phyloP scores from a whole-genome alignment of 805 yeast species.

The Millerago galiae region DNA sequence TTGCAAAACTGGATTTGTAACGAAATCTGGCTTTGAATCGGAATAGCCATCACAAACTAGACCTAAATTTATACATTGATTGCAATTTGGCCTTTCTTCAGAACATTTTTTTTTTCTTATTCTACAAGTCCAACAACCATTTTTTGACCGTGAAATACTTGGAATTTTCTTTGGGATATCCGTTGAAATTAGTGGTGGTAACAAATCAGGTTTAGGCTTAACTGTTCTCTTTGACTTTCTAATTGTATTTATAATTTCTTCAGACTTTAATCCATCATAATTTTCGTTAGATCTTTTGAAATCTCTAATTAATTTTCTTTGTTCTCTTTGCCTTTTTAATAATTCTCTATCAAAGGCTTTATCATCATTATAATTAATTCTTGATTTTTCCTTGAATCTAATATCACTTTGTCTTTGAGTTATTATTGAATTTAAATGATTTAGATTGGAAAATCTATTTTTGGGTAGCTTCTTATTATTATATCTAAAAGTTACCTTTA shows the following conservation, averaged over 20 bases:
- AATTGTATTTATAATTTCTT: neutral
- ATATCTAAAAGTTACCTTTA: neutral
- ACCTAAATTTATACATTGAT: conserved; percentile 50
- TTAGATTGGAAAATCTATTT: too few species aligned
- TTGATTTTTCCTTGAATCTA: conserved; percentile 4
- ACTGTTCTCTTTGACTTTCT: neutral
- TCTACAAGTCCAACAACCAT: conserved; percentile 78
- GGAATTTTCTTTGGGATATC: neutral
- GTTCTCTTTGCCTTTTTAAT: conserved; percentile 1
- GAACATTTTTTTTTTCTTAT: conserved; percentile 68
- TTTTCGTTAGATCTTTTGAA: neutral
- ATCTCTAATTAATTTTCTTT: conserved; percentile 6
- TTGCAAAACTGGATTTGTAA: conserved; percentile 37
- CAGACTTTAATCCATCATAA: neutral
- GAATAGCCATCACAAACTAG: conserved; percentile 54
- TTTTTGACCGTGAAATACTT: conserved; percentile 37
- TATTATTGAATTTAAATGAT: neutral
- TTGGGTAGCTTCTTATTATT: neutral
- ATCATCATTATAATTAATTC: conserved; percentile 3
- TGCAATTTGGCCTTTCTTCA: conserved; percentile 55
- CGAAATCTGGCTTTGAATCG: conserved; percentile 45
- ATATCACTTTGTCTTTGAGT: conserved; percentile 5
- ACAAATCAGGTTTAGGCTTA: neutral
- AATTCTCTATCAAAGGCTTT: neutral
- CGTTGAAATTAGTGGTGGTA: neutral